Evolutionary conservation across 1,284 basidiomycete genomes (phyloP), one percentile per base, ranked within the genome.

Genomic region (Mycosarcoma maydis): DNA sequence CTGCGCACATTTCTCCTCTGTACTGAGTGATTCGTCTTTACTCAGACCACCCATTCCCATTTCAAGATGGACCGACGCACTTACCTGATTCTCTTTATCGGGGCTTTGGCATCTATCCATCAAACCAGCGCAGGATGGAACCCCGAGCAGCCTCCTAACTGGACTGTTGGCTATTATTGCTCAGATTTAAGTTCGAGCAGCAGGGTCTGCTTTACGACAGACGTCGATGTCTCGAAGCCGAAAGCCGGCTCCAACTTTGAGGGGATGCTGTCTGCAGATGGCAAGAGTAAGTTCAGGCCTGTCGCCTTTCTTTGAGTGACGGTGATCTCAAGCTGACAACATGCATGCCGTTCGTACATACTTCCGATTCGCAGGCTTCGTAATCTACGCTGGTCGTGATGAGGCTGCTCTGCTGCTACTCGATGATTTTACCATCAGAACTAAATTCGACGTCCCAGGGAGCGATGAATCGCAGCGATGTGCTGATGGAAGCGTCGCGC

Each of bases 261-360:
- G 3, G 41, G 41, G 10, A 32, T 22, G 19, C 8, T 43, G n/a
- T 43, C 41, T 4, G 10, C 11, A 8, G 41, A 43, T 30, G 41
- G 41, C 26, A 43, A 33, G 29, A 19, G 41, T 43, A 43, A 32
- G 41, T 43, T n/a, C n/a, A n/a, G n/a, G n/a, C n/a, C n/a, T n/a
- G n/a, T n/a, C n/a, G n/a, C n/a, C n/a, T n/a, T n/a, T n/a, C n/a
- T n/a, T n/a, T n/a, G n/a, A n/a, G n/a, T n/a, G n/a, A n/a, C n/a
- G n/a, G n/a, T n/a, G n/a, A n/a, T n/a, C n/a, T n/a, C n/a, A n/a
- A n/a, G n/a, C n/a, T n/a, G n/a, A n/a, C n/a, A n/a, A n/a, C n/a
- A n/a, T n/a, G n/a, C n/a, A n/a, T n/a, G n/a, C n/a, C n/a, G n/a
- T n/a, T n/a, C n/a, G n/a, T n/a, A n/a, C n/a, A n/a, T n/a, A n/a